Base-by-base conservation (phyloP, 306 rosid genomes). In the Benincasa hispida region DNA sequence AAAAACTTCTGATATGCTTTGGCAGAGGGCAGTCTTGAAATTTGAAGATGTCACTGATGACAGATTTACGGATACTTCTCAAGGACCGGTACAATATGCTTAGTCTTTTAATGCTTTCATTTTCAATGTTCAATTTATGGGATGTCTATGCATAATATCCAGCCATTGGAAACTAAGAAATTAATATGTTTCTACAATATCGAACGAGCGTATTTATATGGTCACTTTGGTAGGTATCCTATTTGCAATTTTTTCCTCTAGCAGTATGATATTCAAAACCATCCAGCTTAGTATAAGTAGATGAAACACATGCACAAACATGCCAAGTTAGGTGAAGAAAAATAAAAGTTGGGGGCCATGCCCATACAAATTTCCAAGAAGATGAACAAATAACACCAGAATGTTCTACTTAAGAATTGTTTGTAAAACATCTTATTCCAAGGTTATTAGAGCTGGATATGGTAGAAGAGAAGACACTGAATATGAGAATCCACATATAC, bases 1-100 rank as follows among this genome's bases (percentile, higher is more conserved):
- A 53, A 89, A 83, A 83, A 83, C 86, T 87, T 82, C 89, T 68
- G 98, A 93, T 85, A 81, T 93, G 84, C 80, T 91, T 65, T 93
- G 98, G 98, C 86, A 22, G 83, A 84, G 81, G 75, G 84, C 85
- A 72, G 77, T 78, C 74, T 47, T 56, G 55, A 83, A 80, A 60
- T 66, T 84, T 59, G 81, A 79, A 50, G 85, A 78, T 58, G 68
- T 81, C 74, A 86, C 79, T 35, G 76, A 47, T 65, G 86, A 72
- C 11, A 17, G 67, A 42, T 76, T 77, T 75, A 59, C 76, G 6
- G 78, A 79, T 51, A 28, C 50, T 76, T 59, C 90, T 75, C 90
- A 78, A 69, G 88, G 70, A 68, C 87, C 82, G 91, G 96, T 89
- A 75, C 65, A 62, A 58, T 35, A 54, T 41, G 65, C 70, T 74